Evolutionary conservation across 2,329 filamentous ascomycete genomes (phyloP), one percentile per base, ranked within the genome.

Genomic region (Claviceps fusiformis): DNA sequence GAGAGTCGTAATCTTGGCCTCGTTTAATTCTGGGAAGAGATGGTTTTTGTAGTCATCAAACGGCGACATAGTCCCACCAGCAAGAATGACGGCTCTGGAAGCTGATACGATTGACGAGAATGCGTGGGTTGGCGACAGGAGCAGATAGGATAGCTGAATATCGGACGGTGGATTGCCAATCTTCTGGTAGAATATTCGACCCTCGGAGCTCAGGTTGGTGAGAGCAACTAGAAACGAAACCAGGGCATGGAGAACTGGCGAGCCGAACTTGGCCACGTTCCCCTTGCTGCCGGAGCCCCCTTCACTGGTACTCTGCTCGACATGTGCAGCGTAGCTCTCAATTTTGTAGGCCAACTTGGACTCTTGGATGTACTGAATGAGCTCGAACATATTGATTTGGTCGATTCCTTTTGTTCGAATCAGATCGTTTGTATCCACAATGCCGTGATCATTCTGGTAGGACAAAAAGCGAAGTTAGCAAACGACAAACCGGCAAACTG

Each of bases 21-120:
- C 61, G 0, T 79, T 66, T 0, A 95, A 68, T 51, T 87, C 85
- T 0, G 92, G 87, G 59, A 98, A 93, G 0, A 98, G 76, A 62
- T 96, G 88, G 4, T 86, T 79, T 41, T 80, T 83, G 69, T 95
- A 98, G 70, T 97, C 93, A 29, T 85, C 81, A 74, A 97, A 95
- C 0, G 93, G 93, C 2, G 93, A 95, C 93, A 98, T 97, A 31
- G 93, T 98, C 27, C 93, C 93, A 56, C 93, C 93, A 0, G 91
- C 93, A 3, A 98, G 75, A 46, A 98, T 86, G 3, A 98, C 87
- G 2, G 92, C 88, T 56, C 90, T 79, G 0, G 93, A 89, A 58
- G 87, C 83, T 35, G 88, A 83, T 2, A 92, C 89, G 53, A 97
- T 86, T 11, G 91, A 87, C 8, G 86, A 86, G 69, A 98, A 97